Evolutionary conservation across 352 stramenopile genomes (phyloP).

Genomic region (Pythium phragmitis): DNA sequence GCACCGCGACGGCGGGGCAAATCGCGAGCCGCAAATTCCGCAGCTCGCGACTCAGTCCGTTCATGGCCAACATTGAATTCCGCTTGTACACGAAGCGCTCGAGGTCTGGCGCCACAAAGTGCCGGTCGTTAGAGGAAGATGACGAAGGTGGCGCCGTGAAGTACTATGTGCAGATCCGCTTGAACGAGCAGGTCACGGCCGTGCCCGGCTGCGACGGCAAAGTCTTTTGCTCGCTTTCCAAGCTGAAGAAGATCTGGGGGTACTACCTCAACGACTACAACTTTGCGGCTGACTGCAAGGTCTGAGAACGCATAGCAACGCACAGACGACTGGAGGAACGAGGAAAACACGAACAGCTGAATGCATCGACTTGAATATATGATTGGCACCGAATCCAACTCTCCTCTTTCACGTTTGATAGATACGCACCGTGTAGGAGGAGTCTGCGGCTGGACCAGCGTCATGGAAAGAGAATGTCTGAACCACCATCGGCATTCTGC

Average conservation of each 20-base stretch:
- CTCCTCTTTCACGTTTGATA: too few relatives aligned
- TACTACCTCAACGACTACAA: constrained; percentile 29
- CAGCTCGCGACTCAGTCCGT: constrained; percentile 16
- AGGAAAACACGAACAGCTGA: too few relatives aligned
- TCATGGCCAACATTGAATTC: constrained; percentile 30
- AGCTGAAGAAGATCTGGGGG: constrained; percentile 25
- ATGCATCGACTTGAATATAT: too few relatives aligned
- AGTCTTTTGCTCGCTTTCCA: constrained; percentile 24
- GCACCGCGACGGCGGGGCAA: background rate
- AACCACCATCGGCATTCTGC: background rate
- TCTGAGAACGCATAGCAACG: background rate
- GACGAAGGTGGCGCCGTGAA: constrained; percentile 1
- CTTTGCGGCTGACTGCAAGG: constrained; percentile 23
- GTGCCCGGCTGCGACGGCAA: constrained; percentile 26
- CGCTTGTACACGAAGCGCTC: constrained; percentile 24
- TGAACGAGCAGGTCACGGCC: constrained; percentile 29
- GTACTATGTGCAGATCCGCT: constrained; percentile 30
- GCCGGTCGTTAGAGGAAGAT: too few relatives aligned
- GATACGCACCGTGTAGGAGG: too few relatives aligned
- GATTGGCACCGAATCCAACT: too few relatives aligned
- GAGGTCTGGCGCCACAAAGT: background rate
- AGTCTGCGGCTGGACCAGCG: too few relatives aligned
- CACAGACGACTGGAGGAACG: too few relatives aligned
- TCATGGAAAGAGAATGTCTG: too few relatives aligned
- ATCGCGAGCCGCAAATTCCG: constrained; percentile 25